Base-by-base conservation (phyloP, 139 green algal genomes). In the Coelastrella sp. region DNA sequence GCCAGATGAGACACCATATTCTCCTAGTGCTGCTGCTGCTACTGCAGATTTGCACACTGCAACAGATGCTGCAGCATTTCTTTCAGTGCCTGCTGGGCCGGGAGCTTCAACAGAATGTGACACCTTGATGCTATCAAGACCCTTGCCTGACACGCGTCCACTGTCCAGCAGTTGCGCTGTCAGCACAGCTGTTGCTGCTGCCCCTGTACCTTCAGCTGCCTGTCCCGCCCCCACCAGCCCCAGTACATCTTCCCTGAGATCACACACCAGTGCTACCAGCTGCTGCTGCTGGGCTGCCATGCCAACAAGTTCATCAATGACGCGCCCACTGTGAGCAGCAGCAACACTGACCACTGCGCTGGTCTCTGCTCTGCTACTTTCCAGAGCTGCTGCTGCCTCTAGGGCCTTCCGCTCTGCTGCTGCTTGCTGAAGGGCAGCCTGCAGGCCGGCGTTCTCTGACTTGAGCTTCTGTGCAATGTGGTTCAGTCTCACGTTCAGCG, bases 301-400 rank as follows among this genome's bases (percentile, higher is more conserved):
- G 17, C 19, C 68, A 11, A 6, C 35, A 5, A 88, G 66, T n/a
- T 88, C 84, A 15, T 14, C 68, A 24, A 81, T 11, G 9, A 88
- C 84, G 9, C 68, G 66, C 25, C 58, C 68, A 9, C 20, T 57
- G 19, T 66, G 49, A 4, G 66, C 84, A 15, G 84, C 68, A 27
- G 84, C 68, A 15, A n/a, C 84, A 9, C n/a, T 20, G 12, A 70
- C 84, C 6, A 88, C 35, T 24, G 84, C 84, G 4, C 22, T 61
- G 6, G 84, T 57, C 27, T 80, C 65, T 15, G 84, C 84, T 7
- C 63, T 73, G 14, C n/a, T 65, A 8, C 7, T 57, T 14, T 88
- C 65, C 49, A 88, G 84, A 7, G 84, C 84, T 49, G 84, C 84
- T 56, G 84, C 84, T 68, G 84, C 84, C 68, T 88, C 84, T 7